These are phyloP conservation scores for Hydrangea macrophylla DNA, from an alignment of 148 eudicot genomes.

Conservation along the genomic window DNA sequence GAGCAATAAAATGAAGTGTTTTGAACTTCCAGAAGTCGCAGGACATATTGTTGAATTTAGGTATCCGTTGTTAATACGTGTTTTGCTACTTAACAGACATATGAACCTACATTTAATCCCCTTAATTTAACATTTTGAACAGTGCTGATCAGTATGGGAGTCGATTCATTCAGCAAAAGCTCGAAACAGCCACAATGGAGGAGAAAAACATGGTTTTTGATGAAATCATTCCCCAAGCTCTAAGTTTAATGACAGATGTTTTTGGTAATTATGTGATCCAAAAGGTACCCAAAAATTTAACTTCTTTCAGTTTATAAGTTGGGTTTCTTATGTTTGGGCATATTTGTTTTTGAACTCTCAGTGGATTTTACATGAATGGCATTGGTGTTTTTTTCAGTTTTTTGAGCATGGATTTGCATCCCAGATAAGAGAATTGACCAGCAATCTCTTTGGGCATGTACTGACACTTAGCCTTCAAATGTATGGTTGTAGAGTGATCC, in stretches of 20 bases:
- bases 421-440: constrained; percentile 86
- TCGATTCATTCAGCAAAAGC: constrained; percentile 98
- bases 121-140: constrained; percentile 20
- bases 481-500: constrained; percentile 99
- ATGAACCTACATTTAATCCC: constrained; percentile 2
- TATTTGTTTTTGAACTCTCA: constrained; percentile 1
- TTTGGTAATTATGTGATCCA: constrained; percentile 98
- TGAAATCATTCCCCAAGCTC: constrained; percentile 86
- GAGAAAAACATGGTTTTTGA: constrained; percentile 91
- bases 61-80: constrained; percentile 28
- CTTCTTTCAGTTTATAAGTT: neutral
- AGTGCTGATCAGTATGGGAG: constrained; percentile 99
- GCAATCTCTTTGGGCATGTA: constrained; percentile 82
- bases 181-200: constrained; percentile 85
- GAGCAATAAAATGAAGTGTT: constrained; percentile 77
- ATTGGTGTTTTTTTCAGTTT: constrained; percentile 49
- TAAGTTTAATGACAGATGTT: constrained; percentile 94
- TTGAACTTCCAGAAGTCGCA: constrained; percentile 87
- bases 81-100: constrained; percentile 1
- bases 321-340: neutral
- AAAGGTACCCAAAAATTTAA: constrained; percentile 49
- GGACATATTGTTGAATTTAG: constrained; percentile 99
- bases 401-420: constrained; percentile 91
- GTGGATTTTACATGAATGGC: neutral
- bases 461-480: constrained; percentile 92